Evolutionary conservation across 2,329 filamentous ascomycete genomes (phyloP), one percentile per base, ranked within the genome.

Genomic region (Cylindrodendrum hubeiense): DNA sequence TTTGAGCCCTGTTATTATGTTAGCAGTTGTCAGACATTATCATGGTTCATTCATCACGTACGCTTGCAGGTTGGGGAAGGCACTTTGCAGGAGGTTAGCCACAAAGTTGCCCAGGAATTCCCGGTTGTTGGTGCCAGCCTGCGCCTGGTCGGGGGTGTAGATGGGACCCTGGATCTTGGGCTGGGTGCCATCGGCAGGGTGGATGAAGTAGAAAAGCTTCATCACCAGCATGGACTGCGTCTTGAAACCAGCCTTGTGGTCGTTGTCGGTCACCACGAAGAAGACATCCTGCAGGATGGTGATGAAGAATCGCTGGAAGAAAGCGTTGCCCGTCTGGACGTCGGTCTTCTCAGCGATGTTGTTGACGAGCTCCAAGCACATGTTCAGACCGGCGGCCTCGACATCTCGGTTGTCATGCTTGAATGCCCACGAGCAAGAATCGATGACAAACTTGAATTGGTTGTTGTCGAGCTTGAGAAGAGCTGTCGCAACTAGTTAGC

Each of bases 361-460:
- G 81, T 93, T 95, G 78, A 99, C 95, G 70, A 99, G 86, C 82
- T 99, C 96, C 71, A 97, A 89, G 80, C 95, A 98, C 96, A 99
- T 99, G 81, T 95, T 96, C 66, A 99, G 89, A 66, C 96, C 96
- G 41, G 96, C 97, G 71, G 93, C 94, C 81, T 99, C 96, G 30
- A 99, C 96, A 77, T 98, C 94, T 66, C 96, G 93, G 82, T 99
- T 99, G 83, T 99, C 96, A 81, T 99, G 96, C 85, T 99, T 99
- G 85, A 95, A 98, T n/a, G 97, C 96, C 97, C 96, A 99, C 87
- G 98, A 94, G 86, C 97, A 99, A 37, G 95, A 97, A 80, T 99
- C 96, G 71, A 99, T 98, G 75, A 99, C 95, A 77, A 98, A 97
- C 83, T 99, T 99, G 89, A 99, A 99, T 78, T 98, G 96, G 65